Percentiles rank a stretch among this genome's conserved stretches.
phyloP scores from a whole-genome alignment of 1,139 yeast species.

The Yamadazyma kanchanaburiensis region DNA sequence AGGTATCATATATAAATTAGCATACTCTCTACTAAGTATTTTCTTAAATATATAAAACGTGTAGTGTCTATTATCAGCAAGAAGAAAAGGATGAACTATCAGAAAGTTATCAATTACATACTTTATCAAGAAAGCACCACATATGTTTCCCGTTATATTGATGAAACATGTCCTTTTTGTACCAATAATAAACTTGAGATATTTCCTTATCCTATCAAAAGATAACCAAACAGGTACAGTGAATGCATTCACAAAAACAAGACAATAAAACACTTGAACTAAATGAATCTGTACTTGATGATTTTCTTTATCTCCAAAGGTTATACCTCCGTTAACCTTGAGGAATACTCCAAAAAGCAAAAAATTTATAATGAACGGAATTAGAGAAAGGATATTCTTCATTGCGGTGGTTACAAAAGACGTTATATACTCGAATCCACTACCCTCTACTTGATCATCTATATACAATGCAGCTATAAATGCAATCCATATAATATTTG shows the following conservation, averaged over 20 bases:
- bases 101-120: constrained; percentile 58
- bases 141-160: constrained; percentile 3
- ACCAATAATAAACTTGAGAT: constrained; percentile 26
- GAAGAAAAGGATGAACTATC: constrained; percentile 79
- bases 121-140: constrained; percentile 34
- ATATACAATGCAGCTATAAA: constrained; percentile 57
- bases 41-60: constrained; percentile 80
- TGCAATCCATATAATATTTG: constrained; percentile 83
- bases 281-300: constrained; percentile 70
- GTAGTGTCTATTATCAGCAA: constrained; percentile 93
- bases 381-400: constrained; percentile 20
- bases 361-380: constrained; percentile 57
- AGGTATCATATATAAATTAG: constrained; percentile 52
- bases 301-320: constrained; percentile 86
- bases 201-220: constrained; percentile 28
- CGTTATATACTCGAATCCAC: constrained; percentile 1
- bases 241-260: constrained; percentile 56
- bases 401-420: constrained; percentile 16
- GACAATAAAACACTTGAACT: constrained; percentile 80
- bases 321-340: constrained; percentile 67
- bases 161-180: background rate
- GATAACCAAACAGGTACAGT: constrained; percentile 72
- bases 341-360: constrained; percentile 55
- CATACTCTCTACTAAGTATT: constrained; percentile 44
- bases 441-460: constrained; percentile 35